A percentile compares a stretch with the other conserved stretches of the same genome.
These are phyloP conservation scores for Polytrichum commune DNA, from an alignment of 225 moss, liverwort and hornwort genomes.

Conservation along the genomic window DNA sequence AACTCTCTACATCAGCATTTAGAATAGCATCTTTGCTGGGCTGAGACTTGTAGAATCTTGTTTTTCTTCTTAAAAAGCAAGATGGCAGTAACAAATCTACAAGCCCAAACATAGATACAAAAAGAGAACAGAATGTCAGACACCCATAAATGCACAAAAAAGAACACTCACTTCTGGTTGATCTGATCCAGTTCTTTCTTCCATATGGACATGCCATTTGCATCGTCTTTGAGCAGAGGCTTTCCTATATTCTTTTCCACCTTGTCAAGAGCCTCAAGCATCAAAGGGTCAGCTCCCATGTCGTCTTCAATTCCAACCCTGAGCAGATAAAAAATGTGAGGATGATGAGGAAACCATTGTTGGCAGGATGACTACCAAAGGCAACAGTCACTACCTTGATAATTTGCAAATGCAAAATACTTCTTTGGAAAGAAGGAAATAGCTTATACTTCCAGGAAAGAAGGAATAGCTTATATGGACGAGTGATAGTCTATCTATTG, in stretches of 20 bases:
- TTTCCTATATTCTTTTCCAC: constrained; percentile 93
- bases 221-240: constrained; percentile 64
- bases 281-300: constrained; percentile 69
- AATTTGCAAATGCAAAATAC: too few species aligned
- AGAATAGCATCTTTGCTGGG: neutral
- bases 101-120: too few species aligned
- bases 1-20: neutral
- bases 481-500: too few species aligned
- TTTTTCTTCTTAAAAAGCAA: too few species aligned
- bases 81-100: too few species aligned
- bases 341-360: neutral
- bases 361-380: neutral
- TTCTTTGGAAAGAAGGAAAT: too few species aligned
- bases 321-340: neutral
- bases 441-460: too few species aligned
- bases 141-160: neutral
- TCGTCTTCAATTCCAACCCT: constrained; percentile 88
- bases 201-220: constrained; percentile 59
- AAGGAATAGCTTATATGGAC: too few species aligned
- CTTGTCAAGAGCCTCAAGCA: constrained; percentile 72
- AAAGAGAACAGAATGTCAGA: constrained; percentile 3
- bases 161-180: constrained; percentile 65
- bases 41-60: too few species aligned
- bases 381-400: neutral
- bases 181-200: constrained; percentile 84